phyloP scores from a whole-genome alignment of 768 basidiomycete species.

The Russula sp. region DNA sequence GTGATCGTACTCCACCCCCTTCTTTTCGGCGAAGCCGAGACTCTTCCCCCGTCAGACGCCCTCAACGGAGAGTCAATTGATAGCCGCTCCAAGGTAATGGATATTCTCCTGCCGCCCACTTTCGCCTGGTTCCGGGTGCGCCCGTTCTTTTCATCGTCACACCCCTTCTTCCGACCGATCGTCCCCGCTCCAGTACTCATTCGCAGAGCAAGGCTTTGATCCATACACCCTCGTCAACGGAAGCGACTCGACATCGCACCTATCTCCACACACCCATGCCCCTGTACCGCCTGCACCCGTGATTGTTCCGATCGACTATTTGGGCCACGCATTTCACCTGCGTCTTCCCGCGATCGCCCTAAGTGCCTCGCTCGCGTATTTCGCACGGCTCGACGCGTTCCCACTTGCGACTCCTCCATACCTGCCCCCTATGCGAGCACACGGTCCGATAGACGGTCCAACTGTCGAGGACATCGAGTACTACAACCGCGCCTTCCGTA shows the following conservation, averaged over 20 bases:
- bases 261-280: neutral
- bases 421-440: neutral
- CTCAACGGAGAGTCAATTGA: slow-evolving; percentile 19
- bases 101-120: slow-evolving; percentile 11
- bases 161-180: slow-evolving; percentile 7
- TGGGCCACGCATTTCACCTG: slow-evolving; percentile 10
- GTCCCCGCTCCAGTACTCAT: slow-evolving; percentile 15
- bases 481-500: slow-evolving; percentile 10
- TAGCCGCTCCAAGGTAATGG: slow-evolving; percentile 12
- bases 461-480: slow-evolving; percentile 16
- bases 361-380: slow-evolving; percentile 19
- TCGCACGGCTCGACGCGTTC: slow-evolving; percentile 17
- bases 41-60: slow-evolving; percentile 11
- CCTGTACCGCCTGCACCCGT: slow-evolving; percentile 3
- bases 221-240: slow-evolving; percentile 5
- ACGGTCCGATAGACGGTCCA: neutral
- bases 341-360: slow-evolving; percentile 16
- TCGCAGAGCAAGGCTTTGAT: slow-evolving; percentile 19
- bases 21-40: neutral
- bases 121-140: slow-evolving; percentile 22
- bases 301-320: slow-evolving; percentile 6
- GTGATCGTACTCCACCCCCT: slow-evolving; percentile 12
- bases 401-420: neutral
- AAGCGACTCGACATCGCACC: neutral
- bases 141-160: neutral